These are phyloP conservation scores for Tricholoma furcatifolium DNA, from an alignment of 768 basidiomycete species.

Conservation along the genomic window DNA sequence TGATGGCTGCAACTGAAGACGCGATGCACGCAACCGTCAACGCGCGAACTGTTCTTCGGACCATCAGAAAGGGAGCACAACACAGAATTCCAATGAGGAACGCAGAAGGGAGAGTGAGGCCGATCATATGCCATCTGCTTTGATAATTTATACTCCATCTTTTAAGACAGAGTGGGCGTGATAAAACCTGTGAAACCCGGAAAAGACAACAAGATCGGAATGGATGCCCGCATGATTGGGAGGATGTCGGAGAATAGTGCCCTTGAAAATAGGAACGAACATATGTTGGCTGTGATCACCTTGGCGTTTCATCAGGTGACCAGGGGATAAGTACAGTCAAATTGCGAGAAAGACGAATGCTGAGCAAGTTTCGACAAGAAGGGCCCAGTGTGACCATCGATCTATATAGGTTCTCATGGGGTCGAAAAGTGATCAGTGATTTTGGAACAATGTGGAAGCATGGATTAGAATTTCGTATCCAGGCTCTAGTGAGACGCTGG, in stretches of 20 bases:
- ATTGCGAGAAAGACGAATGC: too few relatives aligned
- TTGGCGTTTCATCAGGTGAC: too few relatives aligned
- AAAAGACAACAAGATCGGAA: not conserved
- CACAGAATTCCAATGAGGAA: not conserved
- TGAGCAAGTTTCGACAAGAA: too few relatives aligned
- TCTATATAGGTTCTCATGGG: too few relatives aligned
- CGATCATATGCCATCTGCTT: not conserved
- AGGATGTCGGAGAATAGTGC: not conserved
- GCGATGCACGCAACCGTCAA: not conserved
- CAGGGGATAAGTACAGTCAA: too few relatives aligned
- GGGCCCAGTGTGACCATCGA: too few relatives aligned
- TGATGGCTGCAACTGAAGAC: slow-evolving; percentile 7
- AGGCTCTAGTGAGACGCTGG: too few relatives aligned
- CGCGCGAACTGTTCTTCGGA: not conserved
- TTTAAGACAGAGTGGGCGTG: not conserved
- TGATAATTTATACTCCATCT: not conserved
- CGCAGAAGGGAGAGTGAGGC: not conserved
- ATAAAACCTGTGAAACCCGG: not conserved
- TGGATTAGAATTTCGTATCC: too few relatives aligned
- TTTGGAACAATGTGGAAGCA: too few relatives aligned
- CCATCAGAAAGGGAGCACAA: slow-evolving; percentile 1
- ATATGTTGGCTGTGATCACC: not conserved
- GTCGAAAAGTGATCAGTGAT: too few relatives aligned
- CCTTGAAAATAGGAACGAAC: not conserved
- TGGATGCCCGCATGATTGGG: slow-evolving; percentile 1